These are phyloP conservation scores for Cicer bijugum DNA, from an alignment of 306 rosid species.

Conservation along the genomic window DNA sequence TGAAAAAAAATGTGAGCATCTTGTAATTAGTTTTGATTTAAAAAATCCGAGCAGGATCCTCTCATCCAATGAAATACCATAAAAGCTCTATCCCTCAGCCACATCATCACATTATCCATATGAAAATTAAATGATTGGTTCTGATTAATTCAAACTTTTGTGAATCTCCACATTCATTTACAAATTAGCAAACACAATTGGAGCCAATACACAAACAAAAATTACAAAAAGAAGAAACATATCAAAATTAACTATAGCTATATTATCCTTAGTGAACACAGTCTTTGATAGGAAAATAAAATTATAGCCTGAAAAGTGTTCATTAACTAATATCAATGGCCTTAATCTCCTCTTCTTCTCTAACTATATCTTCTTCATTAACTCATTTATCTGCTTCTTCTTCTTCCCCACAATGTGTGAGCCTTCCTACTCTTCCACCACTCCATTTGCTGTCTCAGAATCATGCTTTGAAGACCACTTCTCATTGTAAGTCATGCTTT, in stretches of 20 bases:
- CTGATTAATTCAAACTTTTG: constrained; percentile 43
- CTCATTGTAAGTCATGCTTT: constrained; percentile 60
- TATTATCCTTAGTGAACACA: constrained; percentile 41
- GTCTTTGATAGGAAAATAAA: constrained; percentile 42
- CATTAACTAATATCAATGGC: constrained; percentile 61
- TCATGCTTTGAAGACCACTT: constrained; percentile 66
- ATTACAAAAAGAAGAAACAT: constrained; percentile 39
- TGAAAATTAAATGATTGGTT: constrained; percentile 58
- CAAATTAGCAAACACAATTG: constrained; percentile 52
- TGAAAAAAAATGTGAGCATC: not conserved
- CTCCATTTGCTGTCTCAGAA: constrained; percentile 59
- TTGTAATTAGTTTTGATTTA: not conserved
- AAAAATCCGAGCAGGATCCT: constrained; percentile 39
- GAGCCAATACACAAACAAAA: constrained; percentile 43
- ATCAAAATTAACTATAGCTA: constrained; percentile 34
- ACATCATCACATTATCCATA: constrained; percentile 68
- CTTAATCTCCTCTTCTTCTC: constrained; percentile 68
- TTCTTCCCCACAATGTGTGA: constrained; percentile 74
- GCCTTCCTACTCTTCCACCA: constrained; percentile 69
- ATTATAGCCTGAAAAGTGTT: constrained; percentile 32
- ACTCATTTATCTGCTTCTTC: constrained; percentile 55
- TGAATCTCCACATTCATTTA: constrained; percentile 51
- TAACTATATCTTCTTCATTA: constrained; percentile 70
- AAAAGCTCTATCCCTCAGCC: constrained; percentile 61
- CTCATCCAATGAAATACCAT: constrained; percentile 60